Percentiles rank a stretch among this genome's conserved stretches.
These are phyloP conservation scores for Fusarium sp. DNA, from an alignment of 2,329 filamentous ascomycete genomes.

Conservation along the genomic window DNA sequence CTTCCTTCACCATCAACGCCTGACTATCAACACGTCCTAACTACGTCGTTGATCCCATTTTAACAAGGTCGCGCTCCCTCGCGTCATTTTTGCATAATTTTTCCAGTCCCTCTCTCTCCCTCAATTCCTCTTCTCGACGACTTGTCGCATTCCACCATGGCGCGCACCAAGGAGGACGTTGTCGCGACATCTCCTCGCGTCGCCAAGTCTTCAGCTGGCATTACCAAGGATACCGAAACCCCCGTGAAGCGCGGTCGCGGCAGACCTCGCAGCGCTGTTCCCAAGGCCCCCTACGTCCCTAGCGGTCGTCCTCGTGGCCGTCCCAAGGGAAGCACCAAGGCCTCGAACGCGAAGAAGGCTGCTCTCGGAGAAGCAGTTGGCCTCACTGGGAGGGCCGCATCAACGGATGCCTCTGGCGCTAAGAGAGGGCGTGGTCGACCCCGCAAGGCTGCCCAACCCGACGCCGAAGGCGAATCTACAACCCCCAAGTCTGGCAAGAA, in stretches of 20 bases:
- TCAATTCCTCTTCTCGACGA: not conserved
- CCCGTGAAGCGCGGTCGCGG: constrained; percentile 52
- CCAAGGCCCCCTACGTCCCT: constrained; percentile 50
- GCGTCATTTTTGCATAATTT: constrained; percentile 27
- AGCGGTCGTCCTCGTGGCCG: constrained; percentile 62
- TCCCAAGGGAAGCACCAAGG: constrained; percentile 57
- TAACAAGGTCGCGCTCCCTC: constrained; percentile 1
- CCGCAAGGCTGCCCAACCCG: constrained; percentile 41
- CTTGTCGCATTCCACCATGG: constrained; percentile 41
- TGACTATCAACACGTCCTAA: constrained; percentile 4
- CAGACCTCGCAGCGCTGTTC: constrained; percentile 54
- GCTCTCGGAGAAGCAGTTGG: constrained; percentile 20
- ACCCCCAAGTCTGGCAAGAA: constrained; percentile 37
- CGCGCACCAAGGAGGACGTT: constrained; percentile 50
- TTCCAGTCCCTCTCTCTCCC: not conserved
- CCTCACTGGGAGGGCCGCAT: not conserved
- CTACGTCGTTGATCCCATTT: not conserved
- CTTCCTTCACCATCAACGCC: constrained; percentile 21
- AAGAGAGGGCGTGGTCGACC: constrained; percentile 46
- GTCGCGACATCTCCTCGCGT: constrained; percentile 37
- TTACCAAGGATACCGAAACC: constrained; percentile 56
- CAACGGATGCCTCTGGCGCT: constrained; percentile 17
- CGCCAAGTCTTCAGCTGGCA: constrained; percentile 50
- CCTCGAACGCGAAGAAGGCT: constrained; percentile 25
- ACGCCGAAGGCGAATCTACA: constrained; percentile 25